Evolutionary conservation across 2,329 filamentous ascomycete species (phyloP).

Genomic region (Colletotrichum siamense): DNA sequence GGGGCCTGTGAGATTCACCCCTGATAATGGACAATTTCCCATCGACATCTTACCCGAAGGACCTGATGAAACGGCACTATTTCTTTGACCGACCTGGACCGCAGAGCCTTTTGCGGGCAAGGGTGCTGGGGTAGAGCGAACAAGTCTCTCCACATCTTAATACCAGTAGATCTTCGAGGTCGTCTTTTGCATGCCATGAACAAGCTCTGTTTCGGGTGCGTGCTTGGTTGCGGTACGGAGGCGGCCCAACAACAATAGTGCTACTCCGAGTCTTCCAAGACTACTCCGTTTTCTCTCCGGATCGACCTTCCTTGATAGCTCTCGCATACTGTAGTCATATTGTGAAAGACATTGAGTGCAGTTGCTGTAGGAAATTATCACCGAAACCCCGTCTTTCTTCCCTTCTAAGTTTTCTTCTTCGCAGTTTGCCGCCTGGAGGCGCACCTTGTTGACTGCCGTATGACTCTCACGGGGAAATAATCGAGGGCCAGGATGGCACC

Average conservation of each 20-base stretch:
- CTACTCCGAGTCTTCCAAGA: not conserved
- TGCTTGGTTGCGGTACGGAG: not conserved
- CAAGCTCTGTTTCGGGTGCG: not conserved
- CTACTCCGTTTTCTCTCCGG: not conserved
- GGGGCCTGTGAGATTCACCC: not conserved
- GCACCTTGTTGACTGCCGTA: no score
- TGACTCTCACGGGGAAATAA: no score
- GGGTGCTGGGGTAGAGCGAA: not conserved
- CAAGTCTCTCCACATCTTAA: not conserved
- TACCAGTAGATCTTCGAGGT: not conserved
- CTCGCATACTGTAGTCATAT: not conserved
- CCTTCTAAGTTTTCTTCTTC: no score
- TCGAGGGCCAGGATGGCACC: no score
- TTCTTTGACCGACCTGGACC: not conserved
- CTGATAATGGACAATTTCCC: not conserved
- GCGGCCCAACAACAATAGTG: not conserved
- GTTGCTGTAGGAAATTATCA: not conserved
- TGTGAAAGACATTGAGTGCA: not conserved
- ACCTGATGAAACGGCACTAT: not conserved
- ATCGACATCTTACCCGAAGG: not conserved
- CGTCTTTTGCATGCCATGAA: not conserved
- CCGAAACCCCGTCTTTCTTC: not conserved
- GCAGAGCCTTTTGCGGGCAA: not conserved
- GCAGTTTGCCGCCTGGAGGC: no score
- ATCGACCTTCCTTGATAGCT: not conserved